Conservation (phyloP, 2,329 filamentous ascomycete genomes). For the Plenodomus biglobosus region DNA sequence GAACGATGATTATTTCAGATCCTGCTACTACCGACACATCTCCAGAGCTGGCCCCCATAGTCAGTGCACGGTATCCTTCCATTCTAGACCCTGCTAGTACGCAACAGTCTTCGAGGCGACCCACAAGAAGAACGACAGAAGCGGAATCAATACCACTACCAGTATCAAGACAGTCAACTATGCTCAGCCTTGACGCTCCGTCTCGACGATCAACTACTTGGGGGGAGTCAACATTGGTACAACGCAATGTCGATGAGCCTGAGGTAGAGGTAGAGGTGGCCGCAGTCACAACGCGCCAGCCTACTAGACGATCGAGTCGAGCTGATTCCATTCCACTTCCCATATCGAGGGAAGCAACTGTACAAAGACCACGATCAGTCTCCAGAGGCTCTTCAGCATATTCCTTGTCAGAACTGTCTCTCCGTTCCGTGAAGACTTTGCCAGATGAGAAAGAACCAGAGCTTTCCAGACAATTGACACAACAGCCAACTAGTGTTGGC, state of each 20-base stretch:
- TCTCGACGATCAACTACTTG: neutral
- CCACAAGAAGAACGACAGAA: constrained; percentile 3
- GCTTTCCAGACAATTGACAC: too few species aligned
- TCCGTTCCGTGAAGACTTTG: too few species aligned
- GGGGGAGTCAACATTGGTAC: neutral
- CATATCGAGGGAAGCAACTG: constrained; percentile 1
- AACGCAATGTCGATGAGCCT: constrained; percentile 1
- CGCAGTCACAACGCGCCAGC: neutral
- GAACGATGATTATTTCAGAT: neutral
- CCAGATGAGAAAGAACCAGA: too few species aligned
- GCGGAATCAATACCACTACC: neutral
- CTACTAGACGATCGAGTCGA: neutral
- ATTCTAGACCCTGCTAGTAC: neutral
- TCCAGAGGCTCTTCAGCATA: too few species aligned
- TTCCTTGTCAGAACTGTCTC: too few species aligned
- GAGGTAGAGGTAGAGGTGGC: neutral
- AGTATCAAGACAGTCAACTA: neutral
- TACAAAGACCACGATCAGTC: neutral
- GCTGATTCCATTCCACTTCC: neutral
- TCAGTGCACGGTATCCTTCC: neutral
- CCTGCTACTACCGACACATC: neutral
- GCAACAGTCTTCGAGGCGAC: neutral
- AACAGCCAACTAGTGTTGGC: too few species aligned
- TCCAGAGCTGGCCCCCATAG: neutral
- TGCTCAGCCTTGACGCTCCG: neutral